Evolutionary conservation across 257 asterid genomes (phyloP), one percentile per base, ranked within the genome.

Genomic region (Asclepias syriaca): DNA sequence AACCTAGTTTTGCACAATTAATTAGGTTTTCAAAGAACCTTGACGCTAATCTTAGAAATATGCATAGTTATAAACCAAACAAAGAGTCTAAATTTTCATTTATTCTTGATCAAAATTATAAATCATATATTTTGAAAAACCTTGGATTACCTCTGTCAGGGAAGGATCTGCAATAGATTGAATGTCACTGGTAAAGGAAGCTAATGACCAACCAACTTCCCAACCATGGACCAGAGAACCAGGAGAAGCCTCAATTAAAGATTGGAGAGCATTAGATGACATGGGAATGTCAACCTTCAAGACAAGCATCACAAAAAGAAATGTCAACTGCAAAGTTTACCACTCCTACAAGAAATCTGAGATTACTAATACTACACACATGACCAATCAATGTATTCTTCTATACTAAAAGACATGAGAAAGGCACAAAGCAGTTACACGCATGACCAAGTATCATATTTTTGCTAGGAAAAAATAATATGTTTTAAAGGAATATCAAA

Each of bases 191-290:
- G 81, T 80, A 74, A 85, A 84, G 68, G 97, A 83, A 71, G 96
- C 96, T 74, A 94, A 83, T 69, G 98, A 94, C 97, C 98, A 94
- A 83, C 99, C 99, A 85, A 94, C 93, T 84, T 91, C 98, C 99
- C 99, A 94, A 12, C 86, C 89, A 83, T 87, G 84, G 72, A 88
- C 96, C 77, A 77, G 54, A 68, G 96, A 89, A 74, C 95, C 96
- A 78, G 89, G 87, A 74, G 97, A 89, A 81, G 95, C 90, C 85
- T 87, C 95, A 77, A 94, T 72, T 40, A 94, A 81, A 58, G 98
- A 89, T 80, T 90, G 96, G 71, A 94, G 89, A 74, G 97, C 97
- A 77, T 81, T 78, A 66, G 96, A 84, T 64, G 99, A 82, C 66
- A 80, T 83, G 37, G 96, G 93, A 74, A 94, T 85, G 77, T 91